Base-by-base conservation (phyloP, 257 asterid species). In the Solanum lignicaule region DNA sequence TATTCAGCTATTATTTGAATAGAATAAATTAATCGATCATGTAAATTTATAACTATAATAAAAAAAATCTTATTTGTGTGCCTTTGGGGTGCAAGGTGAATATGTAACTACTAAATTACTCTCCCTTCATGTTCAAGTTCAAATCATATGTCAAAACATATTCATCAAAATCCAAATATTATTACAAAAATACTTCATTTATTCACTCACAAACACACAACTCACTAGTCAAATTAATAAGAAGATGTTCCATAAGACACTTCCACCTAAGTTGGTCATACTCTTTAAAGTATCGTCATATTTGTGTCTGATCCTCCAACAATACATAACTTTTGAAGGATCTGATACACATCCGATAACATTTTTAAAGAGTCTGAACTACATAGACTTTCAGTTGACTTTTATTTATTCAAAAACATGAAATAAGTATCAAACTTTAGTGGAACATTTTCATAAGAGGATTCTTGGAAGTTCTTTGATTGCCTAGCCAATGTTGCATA, bases 401-500 rank as follows among this genome's bases (percentile, higher is more conserved):
- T 81, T 48, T 81, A 11, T 81, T 81, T 81, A 46, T 81, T 81
- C 29, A 46, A 27, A 7, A 81, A 46, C 9, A 18, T 23, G 5
- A 78, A 81, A 48, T 74, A 74, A 41, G 21, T 81, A 46, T 46
- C 6, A 46, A 81, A 38, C 35, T 76, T 90, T 89, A 92, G 74
- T 90, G 85, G 88, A 96, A 94, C 14, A 91, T 85, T 65, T 93
- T 95, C 92, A 31, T 88, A 7, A 92, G 75, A 84, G 95, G 90
- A 27, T 91, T 88, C 90, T 87, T 93, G 20, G 93, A 36, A 20
- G 89, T 32, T 90, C 69, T 94, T 7, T 93, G 93, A 90, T 93
- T 92, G 46, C 97, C 99, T 84, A 94, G 78, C 99, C 98, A 96
- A 69, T 96, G 99, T 83, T 95, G 98, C 98, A 93, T 94, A 84